phyloP scores from a whole-genome alignment of 1,284 basidiomycete genomes.

The Boletus mariae region DNA sequence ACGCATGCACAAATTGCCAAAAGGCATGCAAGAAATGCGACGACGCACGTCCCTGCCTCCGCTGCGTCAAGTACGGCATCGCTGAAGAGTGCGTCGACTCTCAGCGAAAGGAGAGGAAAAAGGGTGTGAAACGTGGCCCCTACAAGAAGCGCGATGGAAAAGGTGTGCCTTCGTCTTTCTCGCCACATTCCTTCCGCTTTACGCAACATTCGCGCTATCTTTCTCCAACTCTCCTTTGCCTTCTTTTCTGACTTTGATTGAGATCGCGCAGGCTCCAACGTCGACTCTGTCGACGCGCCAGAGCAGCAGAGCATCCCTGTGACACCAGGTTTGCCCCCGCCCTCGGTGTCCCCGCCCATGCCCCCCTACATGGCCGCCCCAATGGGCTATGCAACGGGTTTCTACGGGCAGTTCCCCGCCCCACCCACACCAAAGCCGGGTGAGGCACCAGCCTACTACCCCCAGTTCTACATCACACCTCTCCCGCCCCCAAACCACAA shows the following conservation, averaged over 20 bases:
- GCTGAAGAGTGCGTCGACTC: constrained; percentile 79
- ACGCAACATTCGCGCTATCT: constrained; percentile 12
- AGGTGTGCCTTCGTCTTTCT: constrained; percentile 49
- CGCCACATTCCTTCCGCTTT: constrained; percentile 17
- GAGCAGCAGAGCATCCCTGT: constrained; percentile 42
- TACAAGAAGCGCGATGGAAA: constrained; percentile 92
- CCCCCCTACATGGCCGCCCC: constrained; percentile 43
- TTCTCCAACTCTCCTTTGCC: constrained; percentile 3
- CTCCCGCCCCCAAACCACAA: constrained; percentile 40
- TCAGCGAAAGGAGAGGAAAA: constrained; percentile 80
- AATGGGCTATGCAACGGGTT: constrained; percentile 41
- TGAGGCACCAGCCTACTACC: constrained; percentile 48
- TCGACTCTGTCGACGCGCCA: constrained; percentile 48
- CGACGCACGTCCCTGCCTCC: constrained; percentile 80
- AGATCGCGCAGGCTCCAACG: constrained; percentile 54
- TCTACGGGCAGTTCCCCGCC: constrained; percentile 50
- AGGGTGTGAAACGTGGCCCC: constrained; percentile 83
- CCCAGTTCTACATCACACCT: constrained; percentile 46
- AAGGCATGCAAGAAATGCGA: constrained; percentile 91
- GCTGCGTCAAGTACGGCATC: constrained; percentile 83
- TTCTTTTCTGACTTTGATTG: constrained; percentile 40
- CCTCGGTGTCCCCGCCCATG: constrained; percentile 44
- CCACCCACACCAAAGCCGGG: constrained; percentile 48
- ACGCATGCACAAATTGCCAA: constrained; percentile 85
- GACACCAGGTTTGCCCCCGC: constrained; percentile 40